Conservation (phyloP, 495 filamentous ascomycete species). For the Paragyromitra xinjiangensis region DNA sequence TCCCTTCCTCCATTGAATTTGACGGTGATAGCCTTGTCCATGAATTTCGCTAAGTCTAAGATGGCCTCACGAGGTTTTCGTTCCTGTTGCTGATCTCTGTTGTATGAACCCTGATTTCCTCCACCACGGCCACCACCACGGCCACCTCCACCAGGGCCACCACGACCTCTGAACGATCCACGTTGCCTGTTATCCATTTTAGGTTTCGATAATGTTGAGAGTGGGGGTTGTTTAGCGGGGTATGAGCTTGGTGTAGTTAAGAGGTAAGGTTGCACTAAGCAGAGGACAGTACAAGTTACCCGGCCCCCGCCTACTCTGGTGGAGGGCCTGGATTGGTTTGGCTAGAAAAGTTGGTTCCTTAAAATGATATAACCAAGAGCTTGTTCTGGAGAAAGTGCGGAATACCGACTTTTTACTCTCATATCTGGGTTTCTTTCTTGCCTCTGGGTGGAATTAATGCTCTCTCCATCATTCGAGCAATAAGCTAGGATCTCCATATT, state of each 20-base stretch:
- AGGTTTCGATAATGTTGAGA: constrained; percentile 17
- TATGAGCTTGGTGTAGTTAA: constrained; percentile 33
- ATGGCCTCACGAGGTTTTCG: constrained; percentile 98
- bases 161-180: constrained; percentile 56
- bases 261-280: constrained; percentile 13
- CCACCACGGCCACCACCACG: constrained; percentile 61
- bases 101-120: constrained; percentile 60
- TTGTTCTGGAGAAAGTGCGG: neutral
- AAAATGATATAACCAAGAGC: neutral
- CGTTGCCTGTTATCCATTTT: constrained; percentile 55
- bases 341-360: neutral
- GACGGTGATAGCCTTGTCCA: constrained; percentile 92
- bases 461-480: no score
- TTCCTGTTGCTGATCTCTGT: constrained; percentile 66
- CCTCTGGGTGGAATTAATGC: no score
- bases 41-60: constrained; percentile 90
- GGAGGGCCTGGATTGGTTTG: neutral
- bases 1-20: constrained; percentile 97
- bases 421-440: no score
- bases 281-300: constrained; percentile 28
- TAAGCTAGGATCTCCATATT: no score
- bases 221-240: constrained; percentile 47
- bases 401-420: neutral
- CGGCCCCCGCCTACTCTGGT: neutral
- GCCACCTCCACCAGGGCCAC: constrained; percentile 62